Conservation (phyloP, 192 early-diverging fungal genomes). For the Coemansia asiatica region DNA sequence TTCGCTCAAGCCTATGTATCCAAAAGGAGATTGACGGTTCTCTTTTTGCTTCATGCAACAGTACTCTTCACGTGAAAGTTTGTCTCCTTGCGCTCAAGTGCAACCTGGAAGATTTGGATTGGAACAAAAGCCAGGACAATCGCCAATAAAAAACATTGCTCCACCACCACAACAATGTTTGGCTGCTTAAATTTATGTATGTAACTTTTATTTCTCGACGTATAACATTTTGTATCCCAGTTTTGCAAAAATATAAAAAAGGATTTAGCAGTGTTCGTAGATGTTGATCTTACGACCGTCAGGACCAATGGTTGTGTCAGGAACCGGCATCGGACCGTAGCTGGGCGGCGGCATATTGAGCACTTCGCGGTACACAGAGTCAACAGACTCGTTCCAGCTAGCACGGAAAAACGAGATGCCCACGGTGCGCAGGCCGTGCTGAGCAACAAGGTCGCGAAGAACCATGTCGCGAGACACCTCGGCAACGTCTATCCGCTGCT, state of each 20-base stretch:
- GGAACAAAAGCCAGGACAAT: not conserved
- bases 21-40: not conserved
- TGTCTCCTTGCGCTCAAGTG: not conserved
- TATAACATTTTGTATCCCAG: too few relatives aligned
- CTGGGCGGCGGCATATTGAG: constrained; percentile 34
- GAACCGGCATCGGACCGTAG: constrained; percentile 23
- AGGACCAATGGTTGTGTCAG: constrained; percentile 36
- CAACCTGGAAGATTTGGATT: not conserved
- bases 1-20: not conserved
- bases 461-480: constrained; percentile 38
- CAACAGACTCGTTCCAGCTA: constrained; percentile 46
- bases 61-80: not conserved
- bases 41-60: not conserved
- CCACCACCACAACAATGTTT: too few relatives aligned
- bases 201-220: too few relatives aligned
- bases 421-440: constrained; percentile 33
- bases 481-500: constrained; percentile 52
- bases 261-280: constrained; percentile 33
- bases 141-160: too few relatives aligned
- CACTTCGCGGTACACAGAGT: constrained; percentile 48
- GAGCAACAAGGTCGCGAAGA: constrained; percentile 35
- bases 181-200: too few relatives aligned
- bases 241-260: too few relatives aligned
- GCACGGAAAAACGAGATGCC: constrained; percentile 51
- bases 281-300: constrained; percentile 47